A percentile compares a stretch with the other conserved stretches of the same genome.
phyloP scores from a whole-genome alignment of 2,329 filamentous ascomycete species.

The Balansia obtecta region DNA sequence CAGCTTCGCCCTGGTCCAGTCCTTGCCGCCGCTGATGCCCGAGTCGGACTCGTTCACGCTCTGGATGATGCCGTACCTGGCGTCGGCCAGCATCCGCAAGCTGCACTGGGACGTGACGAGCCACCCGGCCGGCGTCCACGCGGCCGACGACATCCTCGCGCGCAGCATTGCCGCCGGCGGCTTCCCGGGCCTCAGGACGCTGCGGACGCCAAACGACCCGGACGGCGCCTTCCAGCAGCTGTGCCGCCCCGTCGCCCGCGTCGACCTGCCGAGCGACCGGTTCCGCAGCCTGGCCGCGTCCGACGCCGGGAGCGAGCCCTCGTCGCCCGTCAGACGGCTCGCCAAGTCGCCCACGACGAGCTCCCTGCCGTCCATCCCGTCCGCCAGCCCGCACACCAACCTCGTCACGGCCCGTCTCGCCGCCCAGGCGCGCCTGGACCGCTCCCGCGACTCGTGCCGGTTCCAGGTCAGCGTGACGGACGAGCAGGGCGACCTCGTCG shows the following conservation, averaged over 20 bases:
- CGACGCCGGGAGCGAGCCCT: constrained; percentile 12
- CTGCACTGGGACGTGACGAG: constrained; percentile 55
- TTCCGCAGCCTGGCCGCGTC: constrained; percentile 19
- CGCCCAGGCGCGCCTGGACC: constrained; percentile 53
- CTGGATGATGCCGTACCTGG: constrained; percentile 53
- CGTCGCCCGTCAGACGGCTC: constrained; percentile 16
- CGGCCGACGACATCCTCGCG: constrained; percentile 50
- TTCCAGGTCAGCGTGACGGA: constrained; percentile 47
- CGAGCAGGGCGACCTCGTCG: constrained; percentile 36
- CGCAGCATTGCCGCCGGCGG: constrained; percentile 46
- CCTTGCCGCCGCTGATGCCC: constrained; percentile 40
- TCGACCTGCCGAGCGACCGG: constrained; percentile 38
- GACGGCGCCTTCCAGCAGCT: constrained; percentile 57
- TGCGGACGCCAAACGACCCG: constrained; percentile 57
- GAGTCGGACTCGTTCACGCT: constrained; percentile 39
- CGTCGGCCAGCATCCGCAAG: constrained; percentile 36
- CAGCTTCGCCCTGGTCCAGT: constrained; percentile 42
- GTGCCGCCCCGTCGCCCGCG: constrained; percentile 48
- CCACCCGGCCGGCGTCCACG: constrained; percentile 28
- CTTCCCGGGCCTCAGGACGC: constrained; percentile 46
- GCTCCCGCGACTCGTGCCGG: constrained; percentile 37
- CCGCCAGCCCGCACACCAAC: constrained; percentile 26
- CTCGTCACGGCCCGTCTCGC: constrained; percentile 42
- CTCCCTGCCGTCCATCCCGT: constrained; percentile 12
- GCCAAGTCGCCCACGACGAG: constrained; percentile 24